phyloP scores from a whole-genome alignment of 352 stramenopile genomes.

The Elongisporangium anandrum region DNA sequence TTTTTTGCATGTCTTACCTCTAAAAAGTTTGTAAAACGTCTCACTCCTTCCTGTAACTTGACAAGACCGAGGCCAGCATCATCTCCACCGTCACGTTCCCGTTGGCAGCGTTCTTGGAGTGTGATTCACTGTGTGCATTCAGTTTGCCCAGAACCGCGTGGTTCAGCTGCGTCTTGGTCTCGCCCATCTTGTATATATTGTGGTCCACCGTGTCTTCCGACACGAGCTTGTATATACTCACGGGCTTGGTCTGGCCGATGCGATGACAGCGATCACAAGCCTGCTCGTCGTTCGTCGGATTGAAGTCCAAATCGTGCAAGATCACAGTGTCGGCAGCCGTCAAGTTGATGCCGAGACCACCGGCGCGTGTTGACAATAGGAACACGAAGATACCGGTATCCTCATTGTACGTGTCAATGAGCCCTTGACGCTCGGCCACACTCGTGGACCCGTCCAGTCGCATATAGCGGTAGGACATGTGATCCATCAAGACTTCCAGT shows the following conservation, averaged over 20 bases:
- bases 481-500: conserved; percentile 82
- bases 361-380: conserved; percentile 95
- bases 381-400: conserved; percentile 95
- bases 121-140: conserved; percentile 43
- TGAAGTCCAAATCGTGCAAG: conserved; percentile 86
- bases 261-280: conserved; percentile 88
- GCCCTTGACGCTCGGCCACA: conserved; percentile 63
- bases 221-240: conserved; percentile 93
- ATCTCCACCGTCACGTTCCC: conserved; percentile 66
- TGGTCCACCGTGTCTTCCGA: conserved; percentile 90
- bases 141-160: conserved; percentile 82
- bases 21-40: conserved; percentile 7
- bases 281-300: conserved; percentile 82
- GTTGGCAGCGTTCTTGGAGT: conserved; percentile 23
- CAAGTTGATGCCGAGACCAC: conserved; percentile 98
- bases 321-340: conserved; percentile 90
- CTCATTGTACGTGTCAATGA: conserved; percentile 87
- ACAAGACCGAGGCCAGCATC: conserved; percentile 75
- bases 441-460: conserved; percentile 78
- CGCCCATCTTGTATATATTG: conserved; percentile 84
- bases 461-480: conserved; percentile 74
- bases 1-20: conserved; percentile 5
- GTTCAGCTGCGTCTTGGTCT: conserved; percentile 85
- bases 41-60: conserved; percentile 55
- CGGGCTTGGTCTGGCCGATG: conserved; percentile 86